A percentile compares a stretch with the other conserved stretches of the same genome.
Conservation (phyloP, 2,329 filamentous ascomycete species). For the Penicillium sp. region DNA sequence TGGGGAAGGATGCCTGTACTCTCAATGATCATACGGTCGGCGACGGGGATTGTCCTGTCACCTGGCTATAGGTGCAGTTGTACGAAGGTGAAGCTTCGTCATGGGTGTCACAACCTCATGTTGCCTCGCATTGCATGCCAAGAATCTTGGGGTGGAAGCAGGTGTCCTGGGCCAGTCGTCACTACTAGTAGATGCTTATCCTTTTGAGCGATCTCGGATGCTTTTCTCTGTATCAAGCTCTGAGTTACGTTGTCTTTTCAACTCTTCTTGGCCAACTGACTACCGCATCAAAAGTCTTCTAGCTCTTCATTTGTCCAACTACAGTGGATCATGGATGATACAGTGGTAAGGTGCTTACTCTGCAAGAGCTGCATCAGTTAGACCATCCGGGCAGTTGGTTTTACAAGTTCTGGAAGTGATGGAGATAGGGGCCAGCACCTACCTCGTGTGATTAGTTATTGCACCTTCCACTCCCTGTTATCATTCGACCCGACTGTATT, state of each 20-base stretch:
- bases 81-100: constrained; percentile 10
- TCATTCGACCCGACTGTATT: no score
- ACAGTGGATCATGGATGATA: no score
- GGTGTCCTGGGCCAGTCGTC: no score
- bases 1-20: no score
- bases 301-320: no score
- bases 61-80: not conserved
- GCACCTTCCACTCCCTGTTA: not conserved
- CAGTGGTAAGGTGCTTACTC: not conserved
- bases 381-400: not conserved
- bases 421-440: not conserved
- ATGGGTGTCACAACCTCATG: not conserved
- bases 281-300: no score
- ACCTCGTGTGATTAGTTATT: not conserved
- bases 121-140: not conserved
- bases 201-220: no score
- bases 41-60: constrained; percentile 8
- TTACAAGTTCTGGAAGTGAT: not conserved
- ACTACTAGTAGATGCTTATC: no score
- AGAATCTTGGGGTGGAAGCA: not conserved
- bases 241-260: no score
- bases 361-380: not conserved
- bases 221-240: no score
- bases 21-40: not conserved
- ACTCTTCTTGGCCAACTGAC: not conserved